Base-by-base conservation (phyloP, 1,139 yeast genomes). In the Sugiyamaella grinbergsii region DNA sequence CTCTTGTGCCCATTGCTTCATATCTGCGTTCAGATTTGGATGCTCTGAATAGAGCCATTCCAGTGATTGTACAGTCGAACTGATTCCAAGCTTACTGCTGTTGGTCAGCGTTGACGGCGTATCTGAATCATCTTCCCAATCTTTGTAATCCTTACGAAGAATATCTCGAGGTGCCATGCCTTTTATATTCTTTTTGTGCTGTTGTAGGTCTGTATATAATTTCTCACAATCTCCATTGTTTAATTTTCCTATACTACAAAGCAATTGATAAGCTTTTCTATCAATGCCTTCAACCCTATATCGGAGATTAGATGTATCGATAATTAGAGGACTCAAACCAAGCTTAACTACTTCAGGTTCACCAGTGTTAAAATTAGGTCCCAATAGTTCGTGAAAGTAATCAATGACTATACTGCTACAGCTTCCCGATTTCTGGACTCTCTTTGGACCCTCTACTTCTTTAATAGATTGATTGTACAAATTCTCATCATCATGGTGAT, bases 401-500 rank as follows among this genome's bases (percentile, higher is more conserved):
- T 79, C 77, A 60, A 84, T 78, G 2, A 91, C 85, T 45, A 89
- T 71, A 22, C 89, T 77, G 3, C 89, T 78, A 65, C 96, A 89
- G 50, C 96, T 86, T 0, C 97, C 98, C 46, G 81, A 71, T 1
- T 76, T 69, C 42, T 72, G 68, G 42, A 90, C 74, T 5, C 84
- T 70, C 50, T 94, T 68, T 0, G 96, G 96, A 19, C 73, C 69
- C 1, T 59, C 52, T 0, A 55, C 62, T 4, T 56, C 53, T 4
- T 48, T 37, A 22, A 56, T 53, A 0, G 73, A 67, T 19, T 71
- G 65, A 13, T 59, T 36, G 58, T 76, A 81, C 13, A 71, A 70
- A 0, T 73, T 72, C 62, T 85, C 90, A 61, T 89, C 95, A 5
- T 75, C 85, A 65, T 91, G 98, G 63, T 91, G 98, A 63, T 91